Percentiles rank a stretch among this genome's conserved stretches.
Evolutionary conservation across 1,284 basidiomycete species (phyloP).

Genomic region (Cystobasidium pallidum): DNA sequence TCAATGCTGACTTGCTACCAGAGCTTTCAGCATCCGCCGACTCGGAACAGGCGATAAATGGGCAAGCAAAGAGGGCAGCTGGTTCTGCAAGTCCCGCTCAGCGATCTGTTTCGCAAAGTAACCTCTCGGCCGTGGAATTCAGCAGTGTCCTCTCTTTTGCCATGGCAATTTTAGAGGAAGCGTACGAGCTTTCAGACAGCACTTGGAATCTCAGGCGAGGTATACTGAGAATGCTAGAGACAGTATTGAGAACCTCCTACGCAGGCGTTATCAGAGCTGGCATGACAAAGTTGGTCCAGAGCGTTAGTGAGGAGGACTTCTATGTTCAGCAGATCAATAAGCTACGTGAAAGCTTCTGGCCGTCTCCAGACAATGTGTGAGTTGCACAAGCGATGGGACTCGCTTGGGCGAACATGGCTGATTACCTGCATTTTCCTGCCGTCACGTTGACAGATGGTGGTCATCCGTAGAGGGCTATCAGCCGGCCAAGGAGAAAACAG

Average conservation of each 20-base stretch:
- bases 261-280: conserved; percentile 51
- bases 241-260: conserved; percentile 55
- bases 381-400: too few relatives aligned
- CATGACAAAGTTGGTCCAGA: conserved; percentile 52
- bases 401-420: neutral
- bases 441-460: conserved; percentile 40
- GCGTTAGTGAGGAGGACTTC: conserved; percentile 50
- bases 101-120: neutral
- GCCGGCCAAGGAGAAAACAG: conserved; percentile 32
- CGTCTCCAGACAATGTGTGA: conserved; percentile 44
- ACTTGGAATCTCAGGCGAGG: conserved; percentile 56
- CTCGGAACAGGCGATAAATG: neutral
- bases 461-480: conserved; percentile 14
- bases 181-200: conserved; percentile 55
- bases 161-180: conserved; percentile 56
- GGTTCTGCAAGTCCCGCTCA: conserved; percentile 1
- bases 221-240: conserved; percentile 56
- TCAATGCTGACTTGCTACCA: neutral
- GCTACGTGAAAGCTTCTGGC: conserved; percentile 54
- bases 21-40: neutral
- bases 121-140: conserved; percentile 51
- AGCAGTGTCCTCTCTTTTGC: conserved; percentile 55
- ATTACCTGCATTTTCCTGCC: neutral
- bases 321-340: conserved; percentile 50
- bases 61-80: conserved; percentile 1